These are phyloP conservation scores for Metschnikowia gruessii DNA, from an alignment of 805 yeast species.

Conservation along the genomic window DNA sequence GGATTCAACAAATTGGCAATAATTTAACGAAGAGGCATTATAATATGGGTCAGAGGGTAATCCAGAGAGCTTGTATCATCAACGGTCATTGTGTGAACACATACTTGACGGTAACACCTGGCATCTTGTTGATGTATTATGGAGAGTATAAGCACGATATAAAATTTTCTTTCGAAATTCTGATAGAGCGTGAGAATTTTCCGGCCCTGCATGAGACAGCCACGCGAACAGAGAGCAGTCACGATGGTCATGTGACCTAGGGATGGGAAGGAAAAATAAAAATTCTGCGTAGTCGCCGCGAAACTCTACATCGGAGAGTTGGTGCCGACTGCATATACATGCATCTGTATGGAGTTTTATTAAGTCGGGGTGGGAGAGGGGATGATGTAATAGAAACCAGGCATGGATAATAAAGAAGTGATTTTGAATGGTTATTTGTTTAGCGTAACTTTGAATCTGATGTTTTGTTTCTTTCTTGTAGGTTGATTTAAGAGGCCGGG, in stretches of 20 bases:
- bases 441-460: no score
- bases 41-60: not conserved
- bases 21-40: not conserved
- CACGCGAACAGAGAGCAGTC: conserved; percentile 23
- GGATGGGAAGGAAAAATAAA: no score
- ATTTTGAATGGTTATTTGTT: no score
- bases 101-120: conserved; percentile 98
- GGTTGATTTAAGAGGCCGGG: no score
- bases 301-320: no score
- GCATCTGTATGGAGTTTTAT: no score
- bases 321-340: no score
- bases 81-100: conserved; percentile 33
- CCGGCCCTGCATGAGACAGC: conserved; percentile 19
- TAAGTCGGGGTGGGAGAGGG: no score
- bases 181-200: conserved; percentile 18
- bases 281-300: no score
- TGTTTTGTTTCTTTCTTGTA: no score
- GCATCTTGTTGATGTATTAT: conserved; percentile 56
- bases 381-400: no score
- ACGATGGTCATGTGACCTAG: conserved; percentile 25
- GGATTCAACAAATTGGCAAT: not conserved
- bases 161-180: conserved; percentile 19
- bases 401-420: no score
- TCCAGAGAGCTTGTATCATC: conserved; percentile 5
- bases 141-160: conserved; percentile 13